Base-by-base conservation (phyloP, 805 yeast species). In the Saccharomycopsis sp. region DNA sequence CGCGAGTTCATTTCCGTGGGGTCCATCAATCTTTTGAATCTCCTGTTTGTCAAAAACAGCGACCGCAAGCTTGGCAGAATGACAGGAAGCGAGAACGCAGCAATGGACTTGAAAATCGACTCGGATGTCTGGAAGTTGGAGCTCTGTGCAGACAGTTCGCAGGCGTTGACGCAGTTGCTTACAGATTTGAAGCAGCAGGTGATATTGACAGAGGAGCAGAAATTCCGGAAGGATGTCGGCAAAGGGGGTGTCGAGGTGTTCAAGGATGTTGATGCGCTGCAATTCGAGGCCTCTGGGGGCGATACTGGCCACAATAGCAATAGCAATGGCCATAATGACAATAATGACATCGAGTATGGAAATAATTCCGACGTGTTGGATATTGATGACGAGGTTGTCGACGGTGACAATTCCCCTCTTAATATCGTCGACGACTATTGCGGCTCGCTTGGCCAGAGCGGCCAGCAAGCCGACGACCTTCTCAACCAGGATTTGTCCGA, bases 81-180 rank as follows among this genome's bases (percentile, higher is more conserved):
- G 57, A 23, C 51, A 66, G 50, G 61, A 57, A 20, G 37, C 57
- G 50, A 61, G 59, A 62, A 68, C 57, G 64, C 79, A 0, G 50
- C 71, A 1, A 56, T 79, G 1, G 81, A 77, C 53, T 51, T 84
- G 34, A 79, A 78, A 52, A 65, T 83, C 8, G 76, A 75, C 54
- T 62, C 81, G 4, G 87, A 82, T 57, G 71, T 72, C 16, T 67
- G 79, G 15, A 74, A 71, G 20, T 51, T 85, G 0, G 83, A 82
- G 24, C 58, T 85, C 2, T 91, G 97, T 72, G 92, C 97, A 1
- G 98, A 91, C 67, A 89, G 97, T 0, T 77, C 84, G 0, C 86
- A 89, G 64, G 81, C 92, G 12, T 69, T 91, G 48, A 61, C 82
- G 1, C 95, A 87, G 61, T 65, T 88, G 7, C 62, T 85, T 8